Percentiles rank a stretch among this genome's conserved stretches.
These are phyloP conservation scores for Candida stauntonica DNA, from an alignment of 805 yeast genomes.

Conservation along the genomic window DNA sequence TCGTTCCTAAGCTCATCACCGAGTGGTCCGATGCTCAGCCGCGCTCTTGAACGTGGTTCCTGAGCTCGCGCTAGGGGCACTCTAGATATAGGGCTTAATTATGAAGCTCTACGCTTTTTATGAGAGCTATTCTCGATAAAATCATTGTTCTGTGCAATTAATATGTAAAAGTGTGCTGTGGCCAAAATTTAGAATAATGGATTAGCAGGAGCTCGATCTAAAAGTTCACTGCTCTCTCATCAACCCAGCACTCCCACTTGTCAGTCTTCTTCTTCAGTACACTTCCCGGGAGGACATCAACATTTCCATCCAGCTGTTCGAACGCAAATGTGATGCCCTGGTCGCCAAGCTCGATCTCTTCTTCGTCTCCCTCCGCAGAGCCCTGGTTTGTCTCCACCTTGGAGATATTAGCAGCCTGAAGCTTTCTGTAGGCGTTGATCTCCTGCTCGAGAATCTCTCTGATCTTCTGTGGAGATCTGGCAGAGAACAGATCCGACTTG, in stretches of 20 bases:
- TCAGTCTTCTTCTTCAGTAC: conserved; percentile 51
- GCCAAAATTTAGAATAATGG: no score
- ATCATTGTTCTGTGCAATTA: no score
- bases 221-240: conserved; percentile 62
- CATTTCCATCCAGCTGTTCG: conserved; percentile 64
- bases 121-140: no score
- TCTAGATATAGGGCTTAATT: no score
- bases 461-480: conserved; percentile 65
- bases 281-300: conserved; percentile 71
- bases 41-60: not conserved
- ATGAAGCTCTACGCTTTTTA: no score
- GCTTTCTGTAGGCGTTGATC: conserved; percentile 49
- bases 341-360: conserved; percentile 41
- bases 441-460: conserved; percentile 57
- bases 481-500: conserved; percentile 80
- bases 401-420: conserved; percentile 37
- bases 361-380: conserved; percentile 32
- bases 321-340: conserved; percentile 50
- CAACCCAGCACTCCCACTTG: conserved; percentile 76
- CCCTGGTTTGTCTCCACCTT: conserved; percentile 30
- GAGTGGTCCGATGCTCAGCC: no score
- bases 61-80: no score
- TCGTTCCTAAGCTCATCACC: no score
- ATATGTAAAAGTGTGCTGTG: no score
- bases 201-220: not conserved